phyloP scores from a whole-genome alignment of 2,329 filamentous ascomycete genomes.

The Mariannaea elegans region DNA sequence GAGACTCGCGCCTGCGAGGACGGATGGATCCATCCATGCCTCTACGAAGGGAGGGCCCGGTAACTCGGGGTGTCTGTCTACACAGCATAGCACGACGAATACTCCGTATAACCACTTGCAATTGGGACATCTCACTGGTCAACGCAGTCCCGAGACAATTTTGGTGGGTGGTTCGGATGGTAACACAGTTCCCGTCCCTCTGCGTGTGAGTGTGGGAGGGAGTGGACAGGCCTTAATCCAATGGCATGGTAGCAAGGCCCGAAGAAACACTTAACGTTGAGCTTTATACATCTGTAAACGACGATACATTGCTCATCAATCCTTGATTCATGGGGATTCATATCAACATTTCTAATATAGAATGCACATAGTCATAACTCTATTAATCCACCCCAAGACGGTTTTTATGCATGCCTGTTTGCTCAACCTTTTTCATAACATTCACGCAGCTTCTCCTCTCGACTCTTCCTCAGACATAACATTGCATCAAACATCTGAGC shows the following conservation, averaged over 20 bases:
- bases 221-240: not conserved
- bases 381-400: no score
- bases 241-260: slow-evolving; percentile 12
- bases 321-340: no score
- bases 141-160: not conserved
- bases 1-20: not conserved
- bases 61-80: slow-evolving; percentile 6
- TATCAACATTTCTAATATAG: no score
- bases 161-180: slow-evolving; percentile 10
- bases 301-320: no score
- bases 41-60: not conserved
- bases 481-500: not conserved
- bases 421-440: not conserved
- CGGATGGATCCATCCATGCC: not conserved
- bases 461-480: not conserved
- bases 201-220: not conserved
- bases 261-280: slow-evolving; percentile 4
- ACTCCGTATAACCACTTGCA: not conserved
- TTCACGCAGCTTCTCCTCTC: no score
- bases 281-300: not conserved
- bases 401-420: not conserved
- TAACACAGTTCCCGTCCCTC: slow-evolving; percentile 1
- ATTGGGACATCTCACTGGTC: slow-evolving; percentile 18
- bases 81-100: not conserved
- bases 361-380: no score